phyloP scores from a whole-genome alignment of 1,284 basidiomycete species.

The Marasmius oreades region DNA sequence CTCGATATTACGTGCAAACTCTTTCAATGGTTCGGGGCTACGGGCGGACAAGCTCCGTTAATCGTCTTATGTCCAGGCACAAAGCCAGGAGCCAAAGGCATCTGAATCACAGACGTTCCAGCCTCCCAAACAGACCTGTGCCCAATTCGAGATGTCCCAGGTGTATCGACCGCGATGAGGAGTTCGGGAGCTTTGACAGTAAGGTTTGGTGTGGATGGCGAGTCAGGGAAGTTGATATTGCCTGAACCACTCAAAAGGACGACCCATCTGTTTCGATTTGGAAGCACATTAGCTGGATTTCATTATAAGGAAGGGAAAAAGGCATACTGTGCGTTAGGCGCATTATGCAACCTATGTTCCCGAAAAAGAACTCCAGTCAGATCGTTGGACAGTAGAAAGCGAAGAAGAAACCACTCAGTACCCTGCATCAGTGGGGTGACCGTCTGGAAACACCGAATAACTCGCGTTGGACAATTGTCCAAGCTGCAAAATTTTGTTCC shows the following conservation, averaged over 20 bases:
- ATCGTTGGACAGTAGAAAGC: not conserved
- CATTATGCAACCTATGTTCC: conserved; percentile 1
- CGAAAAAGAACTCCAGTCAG: not conserved
- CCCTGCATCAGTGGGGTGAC: conserved; percentile 3
- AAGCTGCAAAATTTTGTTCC: conserved; percentile 6
- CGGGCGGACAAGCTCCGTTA: conserved; percentile 1
- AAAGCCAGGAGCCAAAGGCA: conserved; percentile 5
- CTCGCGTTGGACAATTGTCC: conserved; percentile 4
- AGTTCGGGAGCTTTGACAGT: conserved; percentile 1
- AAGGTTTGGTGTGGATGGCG: conserved; percentile 4
- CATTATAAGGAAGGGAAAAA: not conserved
- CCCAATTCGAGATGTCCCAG: conserved; percentile 3
- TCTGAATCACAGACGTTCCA: conserved; percentile 4
- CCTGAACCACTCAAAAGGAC: conserved; percentile 1
- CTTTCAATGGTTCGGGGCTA: too few relatives aligned
- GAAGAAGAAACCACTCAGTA: not conserved
- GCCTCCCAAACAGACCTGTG: conserved; percentile 7
- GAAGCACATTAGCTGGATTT: not conserved
- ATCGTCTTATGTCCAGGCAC: conserved; percentile 5
- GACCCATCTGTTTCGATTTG: conserved; percentile 1
- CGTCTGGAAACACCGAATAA: conserved; percentile 4
- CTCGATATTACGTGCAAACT: too few relatives aligned
- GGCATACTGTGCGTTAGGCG: conserved; percentile 8
- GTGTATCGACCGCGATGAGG: conserved; percentile 5
- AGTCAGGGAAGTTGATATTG: conserved; percentile 7